These are phyloP conservation scores for Trichosporon ovoides DNA, from an alignment of 1,284 basidiomycete species.

Conservation along the genomic window DNA sequence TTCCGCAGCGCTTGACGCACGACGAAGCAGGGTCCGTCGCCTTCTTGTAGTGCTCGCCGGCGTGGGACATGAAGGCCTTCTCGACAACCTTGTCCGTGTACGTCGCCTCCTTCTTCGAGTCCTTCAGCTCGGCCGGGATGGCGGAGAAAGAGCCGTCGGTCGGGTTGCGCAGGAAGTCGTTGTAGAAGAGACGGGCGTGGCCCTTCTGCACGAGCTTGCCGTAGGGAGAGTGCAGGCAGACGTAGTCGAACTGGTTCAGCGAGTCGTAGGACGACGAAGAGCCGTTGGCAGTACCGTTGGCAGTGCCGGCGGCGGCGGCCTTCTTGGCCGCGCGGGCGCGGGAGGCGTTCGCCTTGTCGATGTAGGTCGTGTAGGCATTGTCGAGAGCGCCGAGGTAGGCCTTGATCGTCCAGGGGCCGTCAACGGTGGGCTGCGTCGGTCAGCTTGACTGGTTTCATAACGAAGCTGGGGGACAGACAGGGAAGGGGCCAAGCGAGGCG, in stretches of 20 bases:
- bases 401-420: constrained; percentile 92
- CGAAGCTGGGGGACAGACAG: no score
- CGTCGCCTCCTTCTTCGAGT: constrained; percentile 64
- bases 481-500: no score
- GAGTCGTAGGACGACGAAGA: constrained; percentile 50
- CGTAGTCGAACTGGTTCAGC: constrained; percentile 80
- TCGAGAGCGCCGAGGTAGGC: constrained; percentile 94
- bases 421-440: constrained; percentile 78
- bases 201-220: constrained; percentile 98
- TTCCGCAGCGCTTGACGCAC: constrained; percentile 81
- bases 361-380: constrained; percentile 78
- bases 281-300: constrained; percentile 35
- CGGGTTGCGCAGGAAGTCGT: constrained; percentile 80
- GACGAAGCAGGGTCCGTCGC: constrained; percentile 72
- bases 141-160: constrained; percentile 66
- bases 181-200: constrained; percentile 71
- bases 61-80: constrained; percentile 77
- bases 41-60: constrained; percentile 65
- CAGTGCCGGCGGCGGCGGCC: constrained; percentile 34
- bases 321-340: constrained; percentile 45
- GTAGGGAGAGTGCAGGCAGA: constrained; percentile 91
- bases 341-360: constrained; percentile 70
- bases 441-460: no score
- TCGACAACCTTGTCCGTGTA: constrained; percentile 91
- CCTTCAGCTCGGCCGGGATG: constrained; percentile 65